Evolutionary conservation across 2,329 filamentous ascomycete genomes (phyloP).

Genomic region (Botrytis tulipae): DNA sequence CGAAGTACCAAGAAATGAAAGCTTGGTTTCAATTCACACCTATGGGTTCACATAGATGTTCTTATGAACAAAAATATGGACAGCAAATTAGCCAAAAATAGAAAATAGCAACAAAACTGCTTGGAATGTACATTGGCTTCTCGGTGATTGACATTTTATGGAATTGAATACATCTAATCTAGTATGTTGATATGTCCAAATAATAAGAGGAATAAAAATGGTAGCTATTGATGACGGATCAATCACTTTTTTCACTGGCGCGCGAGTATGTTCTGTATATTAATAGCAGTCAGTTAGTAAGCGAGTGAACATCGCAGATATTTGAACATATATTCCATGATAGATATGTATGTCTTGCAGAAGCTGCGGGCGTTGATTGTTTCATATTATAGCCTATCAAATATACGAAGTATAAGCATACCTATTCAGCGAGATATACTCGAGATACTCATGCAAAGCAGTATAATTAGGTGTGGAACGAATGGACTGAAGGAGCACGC

Average conservation of each 20-base stretch:
- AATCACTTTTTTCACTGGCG: neutral
- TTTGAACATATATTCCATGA: neutral
- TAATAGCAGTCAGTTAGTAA: neutral
- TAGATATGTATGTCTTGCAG: neutral
- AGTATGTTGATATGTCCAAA: neutral
- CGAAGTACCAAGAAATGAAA: neutral
- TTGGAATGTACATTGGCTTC: neutral
- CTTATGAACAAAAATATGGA: neutral
- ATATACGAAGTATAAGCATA: neutral
- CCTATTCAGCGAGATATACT: neutral
- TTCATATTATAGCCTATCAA: neutral
- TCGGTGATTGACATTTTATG: neutral
- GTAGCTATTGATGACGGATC: neutral
- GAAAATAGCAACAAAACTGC: neutral
- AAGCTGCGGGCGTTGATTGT: neutral
- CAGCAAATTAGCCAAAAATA: neutral
- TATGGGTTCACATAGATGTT: neutral
- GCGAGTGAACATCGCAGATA: neutral
- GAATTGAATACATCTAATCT: neutral
- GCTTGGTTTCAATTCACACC: neutral
- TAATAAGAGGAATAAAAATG: neutral
- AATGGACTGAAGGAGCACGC: constrained; percentile 9
- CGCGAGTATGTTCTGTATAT: neutral
- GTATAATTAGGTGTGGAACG: neutral
- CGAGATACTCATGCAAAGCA: neutral